Evolutionary conservation across 2,329 filamentous ascomycete genomes (phyloP).

Genomic region (Scedosporium aurantiacum): DNA sequence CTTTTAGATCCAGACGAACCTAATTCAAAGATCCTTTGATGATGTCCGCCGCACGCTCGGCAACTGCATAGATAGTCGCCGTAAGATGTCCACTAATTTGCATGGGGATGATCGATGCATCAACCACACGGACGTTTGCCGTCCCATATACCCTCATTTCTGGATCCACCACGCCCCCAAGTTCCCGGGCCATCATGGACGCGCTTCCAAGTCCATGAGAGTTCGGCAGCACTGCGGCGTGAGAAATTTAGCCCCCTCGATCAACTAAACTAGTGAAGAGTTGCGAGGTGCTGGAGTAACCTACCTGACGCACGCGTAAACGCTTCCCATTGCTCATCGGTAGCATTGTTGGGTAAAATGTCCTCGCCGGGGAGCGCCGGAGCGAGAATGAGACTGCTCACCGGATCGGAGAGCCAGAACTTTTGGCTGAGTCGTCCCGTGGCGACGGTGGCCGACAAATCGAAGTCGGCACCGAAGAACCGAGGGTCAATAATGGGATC

Average conservation of each 20-base stretch:
- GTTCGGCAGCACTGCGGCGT: constrained; percentile 16
- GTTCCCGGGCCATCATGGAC: constrained; percentile 31
- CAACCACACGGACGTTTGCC: constrained; percentile 34
- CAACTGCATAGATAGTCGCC: constrained; percentile 40
- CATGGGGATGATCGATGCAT: constrained; percentile 38
- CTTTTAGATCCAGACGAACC: too few relatives aligned
- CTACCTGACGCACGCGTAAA: constrained; percentile 22
- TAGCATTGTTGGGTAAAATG: constrained; percentile 18
- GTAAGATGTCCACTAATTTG: constrained; percentile 35
- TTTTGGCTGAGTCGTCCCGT: constrained; percentile 20
- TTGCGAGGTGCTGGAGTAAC: constrained; percentile 26
- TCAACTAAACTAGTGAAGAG: constrained; percentile 1
- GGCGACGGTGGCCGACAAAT: constrained; percentile 17
- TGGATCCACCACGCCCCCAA: constrained; percentile 34
- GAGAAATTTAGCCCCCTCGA: not conserved
- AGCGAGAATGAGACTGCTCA: constrained; percentile 13
- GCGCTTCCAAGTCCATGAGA: constrained; percentile 35
- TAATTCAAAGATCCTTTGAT: constrained; percentile 11
- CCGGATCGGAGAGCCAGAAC: constrained; percentile 20
- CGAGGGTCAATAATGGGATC: constrained; percentile 22
- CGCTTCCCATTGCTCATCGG: constrained; percentile 23
- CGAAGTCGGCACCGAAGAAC: not conserved
- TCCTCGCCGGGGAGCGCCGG: constrained; percentile 14
- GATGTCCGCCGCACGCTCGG: constrained; percentile 29
- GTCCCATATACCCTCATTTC: constrained; percentile 35